A percentile compares a stretch with the other conserved stretches of the same genome.
Evolutionary conservation across 2,329 filamentous ascomycete species (phyloP).

Genomic region (Leptographium radiaticola): DNA sequence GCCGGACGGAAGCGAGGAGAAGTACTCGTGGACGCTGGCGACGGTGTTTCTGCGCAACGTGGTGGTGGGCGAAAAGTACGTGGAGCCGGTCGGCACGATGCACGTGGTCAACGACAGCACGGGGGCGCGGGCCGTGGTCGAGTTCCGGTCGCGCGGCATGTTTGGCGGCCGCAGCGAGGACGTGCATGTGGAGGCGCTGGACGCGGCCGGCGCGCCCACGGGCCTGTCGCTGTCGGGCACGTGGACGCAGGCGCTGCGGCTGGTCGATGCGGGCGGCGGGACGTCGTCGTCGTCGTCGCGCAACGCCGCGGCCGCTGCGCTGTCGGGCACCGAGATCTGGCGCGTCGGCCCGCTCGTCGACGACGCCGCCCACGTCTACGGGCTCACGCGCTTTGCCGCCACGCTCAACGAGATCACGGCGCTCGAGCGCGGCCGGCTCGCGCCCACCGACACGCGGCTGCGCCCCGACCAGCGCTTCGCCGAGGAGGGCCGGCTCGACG

Average conservation of each 20-base stretch:
- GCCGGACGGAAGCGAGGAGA: slow-evolving; percentile 53
- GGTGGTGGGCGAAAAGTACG: slow-evolving; percentile 95
- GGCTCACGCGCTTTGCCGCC: slow-evolving; percentile 77
- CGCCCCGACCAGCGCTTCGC: slow-evolving; percentile 78
- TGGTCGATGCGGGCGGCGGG: slow-evolving; percentile 43
- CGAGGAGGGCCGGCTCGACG: slow-evolving; percentile 70
- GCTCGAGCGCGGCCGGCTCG: slow-evolving; percentile 61
- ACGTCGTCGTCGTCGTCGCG: slow-evolving; percentile 20
- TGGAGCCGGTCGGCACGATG: slow-evolving; percentile 89
- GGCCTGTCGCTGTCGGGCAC: slow-evolving; percentile 63
- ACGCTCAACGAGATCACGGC: slow-evolving; percentile 75
- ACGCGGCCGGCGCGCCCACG: slow-evolving; percentile 49
- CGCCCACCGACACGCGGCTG: slow-evolving; percentile 71
- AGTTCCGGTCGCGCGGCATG: slow-evolving; percentile 93
- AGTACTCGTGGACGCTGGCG: slow-evolving; percentile 78
- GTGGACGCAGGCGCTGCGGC: slow-evolving; percentile 65
- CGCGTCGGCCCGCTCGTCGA: slow-evolving; percentile 63
- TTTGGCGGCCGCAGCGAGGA: slow-evolving; percentile 92
- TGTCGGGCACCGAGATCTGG: slow-evolving; percentile 58
- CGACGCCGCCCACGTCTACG: slow-evolving; percentile 69
- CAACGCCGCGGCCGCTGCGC: slow-evolving; percentile 25
- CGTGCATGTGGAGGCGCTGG: slow-evolving; percentile 62
- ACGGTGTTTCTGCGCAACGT: slow-evolving; percentile 91
- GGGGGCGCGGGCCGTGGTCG: slow-evolving; percentile 70
- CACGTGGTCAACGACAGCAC: slow-evolving; percentile 71